These are phyloP conservation scores for Backusella circina DNA, from an alignment of 192 early-diverging fungal genomes.

Conservation along the genomic window DNA sequence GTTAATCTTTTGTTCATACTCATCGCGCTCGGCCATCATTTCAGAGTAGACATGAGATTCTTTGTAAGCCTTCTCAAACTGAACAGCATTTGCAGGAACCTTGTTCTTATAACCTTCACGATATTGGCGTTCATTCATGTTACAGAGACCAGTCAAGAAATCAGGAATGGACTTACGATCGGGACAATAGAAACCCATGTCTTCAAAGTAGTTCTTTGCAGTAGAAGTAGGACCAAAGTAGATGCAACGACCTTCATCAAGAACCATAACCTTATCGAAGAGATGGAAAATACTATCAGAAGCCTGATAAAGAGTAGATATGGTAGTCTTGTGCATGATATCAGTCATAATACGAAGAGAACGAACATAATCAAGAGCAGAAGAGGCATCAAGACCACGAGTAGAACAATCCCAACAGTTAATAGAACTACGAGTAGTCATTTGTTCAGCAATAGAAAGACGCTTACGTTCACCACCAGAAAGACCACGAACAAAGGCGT, in stretches of 20 bases:
- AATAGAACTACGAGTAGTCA: conserved; percentile 55
- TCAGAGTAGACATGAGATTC: conserved; percentile 29
- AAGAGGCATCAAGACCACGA: conserved; percentile 76
- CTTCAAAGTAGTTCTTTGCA: conserved; percentile 51
- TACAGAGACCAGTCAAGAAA: conserved; percentile 63
- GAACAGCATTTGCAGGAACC: conserved; percentile 46
- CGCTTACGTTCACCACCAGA: conserved; percentile 76
- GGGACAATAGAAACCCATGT: conserved; percentile 51
- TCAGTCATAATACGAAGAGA: conserved; percentile 71
- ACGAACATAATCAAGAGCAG: conserved; percentile 73
- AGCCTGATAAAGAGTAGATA: conserved; percentile 71
- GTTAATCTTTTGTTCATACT: conserved; percentile 36
- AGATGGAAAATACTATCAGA: conserved; percentile 63
- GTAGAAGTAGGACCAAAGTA: conserved; percentile 49
- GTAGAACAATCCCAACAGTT: conserved; percentile 74
- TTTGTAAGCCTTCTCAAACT: conserved; percentile 55
- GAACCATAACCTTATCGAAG: conserved; percentile 62
- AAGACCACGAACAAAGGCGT: conserved; percentile 70
- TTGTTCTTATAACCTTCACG: conserved; percentile 40
- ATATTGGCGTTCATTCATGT: conserved; percentile 51
- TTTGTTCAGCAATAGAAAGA: conserved; percentile 75
- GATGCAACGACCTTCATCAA: conserved; percentile 65
- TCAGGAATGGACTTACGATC: conserved; percentile 55
- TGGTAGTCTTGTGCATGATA: conserved; percentile 56
- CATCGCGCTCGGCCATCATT: conserved; percentile 30